phyloP scores from a whole-genome alignment of 371 early-diverging fungal genomes.

The Dinochytrium kinnereticum region DNA sequence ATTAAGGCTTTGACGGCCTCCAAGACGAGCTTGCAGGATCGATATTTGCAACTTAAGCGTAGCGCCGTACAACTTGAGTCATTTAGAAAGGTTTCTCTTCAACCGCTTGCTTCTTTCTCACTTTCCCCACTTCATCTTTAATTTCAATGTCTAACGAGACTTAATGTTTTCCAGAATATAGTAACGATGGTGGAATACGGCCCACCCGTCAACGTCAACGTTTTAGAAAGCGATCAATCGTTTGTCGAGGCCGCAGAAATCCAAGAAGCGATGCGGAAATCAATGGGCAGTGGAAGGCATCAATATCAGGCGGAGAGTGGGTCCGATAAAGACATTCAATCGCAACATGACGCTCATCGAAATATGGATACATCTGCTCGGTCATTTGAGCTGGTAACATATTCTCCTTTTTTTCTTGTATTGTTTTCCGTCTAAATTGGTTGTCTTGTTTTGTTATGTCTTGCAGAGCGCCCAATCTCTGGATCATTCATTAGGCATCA shows the following conservation, averaged over 20 bases:
- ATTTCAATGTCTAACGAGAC: background rate
- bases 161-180: conserved; percentile 41
- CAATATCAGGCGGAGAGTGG: background rate
- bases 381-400: conserved; percentile 29
- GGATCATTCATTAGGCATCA: conserved; percentile 29
- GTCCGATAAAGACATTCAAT: background rate
- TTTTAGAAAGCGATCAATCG: conserved; percentile 8
- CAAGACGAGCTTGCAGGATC: conserved; percentile 32
- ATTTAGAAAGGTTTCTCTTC: conserved; percentile 43
- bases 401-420: background rate
- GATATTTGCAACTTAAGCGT: conserved; percentile 45
- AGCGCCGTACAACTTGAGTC: conserved; percentile 47
- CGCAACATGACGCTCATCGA: background rate
- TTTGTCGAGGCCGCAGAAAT: background rate
- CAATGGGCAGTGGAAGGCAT: background rate
- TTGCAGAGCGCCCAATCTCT: conserved; percentile 30
- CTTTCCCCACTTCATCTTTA: background rate
- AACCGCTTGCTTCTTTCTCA: background rate
- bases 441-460: background rate
- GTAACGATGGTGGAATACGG: conserved; percentile 50
- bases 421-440: background rate
- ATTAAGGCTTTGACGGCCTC: conserved; percentile 35
- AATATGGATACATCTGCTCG: background rate
- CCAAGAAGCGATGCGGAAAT: background rate
- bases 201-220: conserved; percentile 17